phyloP scores from a whole-genome alignment of 192 early-diverging fungal genomes.

The Coemansia sp. region DNA sequence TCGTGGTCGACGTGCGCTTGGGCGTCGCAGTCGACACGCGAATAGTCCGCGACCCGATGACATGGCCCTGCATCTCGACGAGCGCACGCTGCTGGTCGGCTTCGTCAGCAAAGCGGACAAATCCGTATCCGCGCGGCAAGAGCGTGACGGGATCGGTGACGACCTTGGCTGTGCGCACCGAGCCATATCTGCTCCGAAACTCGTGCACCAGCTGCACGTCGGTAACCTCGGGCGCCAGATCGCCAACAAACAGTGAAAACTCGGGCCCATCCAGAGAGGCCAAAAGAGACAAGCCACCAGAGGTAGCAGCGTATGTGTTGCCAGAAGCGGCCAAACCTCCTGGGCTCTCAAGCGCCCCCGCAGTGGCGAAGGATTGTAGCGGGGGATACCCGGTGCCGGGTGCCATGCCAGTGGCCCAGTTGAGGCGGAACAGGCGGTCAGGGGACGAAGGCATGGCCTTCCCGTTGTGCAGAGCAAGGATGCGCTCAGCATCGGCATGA shows the following conservation, averaged over 20 bases:
- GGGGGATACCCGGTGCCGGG: background rate
- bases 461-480: slow-evolving; percentile 75
- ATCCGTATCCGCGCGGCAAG: slow-evolving; percentile 88
- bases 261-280: slow-evolving; percentile 64
- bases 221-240: slow-evolving; percentile 86
- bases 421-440: slow-evolving; percentile 82
- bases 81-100: slow-evolving; percentile 86
- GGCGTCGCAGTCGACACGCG: slow-evolving; percentile 84
- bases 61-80: slow-evolving; percentile 85
- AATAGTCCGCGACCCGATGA: slow-evolving; percentile 82
- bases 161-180: slow-evolving; percentile 90
- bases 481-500: slow-evolving; percentile 66
- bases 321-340: background rate
- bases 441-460: slow-evolving; percentile 76
- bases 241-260: slow-evolving; percentile 94
- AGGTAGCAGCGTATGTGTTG: background rate
- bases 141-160: slow-evolving; percentile 85
- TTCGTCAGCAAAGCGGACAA: slow-evolving; percentile 89
- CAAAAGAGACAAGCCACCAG: slow-evolving; percentile 45
- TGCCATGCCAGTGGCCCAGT: slow-evolving; percentile 91
- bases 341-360: background rate
- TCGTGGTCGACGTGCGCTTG: slow-evolving; percentile 41
- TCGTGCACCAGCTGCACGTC: slow-evolving; percentile 68
- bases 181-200: slow-evolving; percentile 82
- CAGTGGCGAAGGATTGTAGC: slow-evolving; percentile 1